These are phyloP conservation scores for Penium margaritaceum DNA, from an alignment of 139 green algal genomes.

Conservation along the genomic window DNA sequence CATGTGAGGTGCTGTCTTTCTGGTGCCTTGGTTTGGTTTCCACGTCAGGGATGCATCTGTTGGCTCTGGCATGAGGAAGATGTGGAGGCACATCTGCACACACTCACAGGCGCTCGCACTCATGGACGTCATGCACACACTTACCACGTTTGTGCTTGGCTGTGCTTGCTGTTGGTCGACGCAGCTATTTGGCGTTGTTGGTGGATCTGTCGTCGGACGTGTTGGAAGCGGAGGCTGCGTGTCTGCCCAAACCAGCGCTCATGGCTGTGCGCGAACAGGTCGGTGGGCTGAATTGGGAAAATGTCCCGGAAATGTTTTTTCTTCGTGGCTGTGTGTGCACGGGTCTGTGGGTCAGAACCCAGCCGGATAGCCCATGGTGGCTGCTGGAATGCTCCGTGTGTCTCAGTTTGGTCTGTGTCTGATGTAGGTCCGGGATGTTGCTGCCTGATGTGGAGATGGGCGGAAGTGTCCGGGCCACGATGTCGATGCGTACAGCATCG, in stretches of 20 bases:
- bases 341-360: too few relatives aligned
- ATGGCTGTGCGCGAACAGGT: not conserved
- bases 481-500: not conserved
- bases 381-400: not conserved
- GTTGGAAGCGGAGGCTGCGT: not conserved
- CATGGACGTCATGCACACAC: too few relatives aligned
- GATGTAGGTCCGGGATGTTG: not conserved
- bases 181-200: conserved; percentile 8
- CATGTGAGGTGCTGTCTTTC: too few relatives aligned
- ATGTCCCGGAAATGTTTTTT: not conserved
- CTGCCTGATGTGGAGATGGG: not conserved
- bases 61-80: too few relatives aligned
- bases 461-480: not conserved
- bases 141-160: too few relatives aligned
- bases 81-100: too few relatives aligned
- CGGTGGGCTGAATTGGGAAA: not conserved
- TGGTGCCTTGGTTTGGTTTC: too few relatives aligned
- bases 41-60: too few relatives aligned
- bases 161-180: too few relatives aligned
- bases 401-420: not conserved
- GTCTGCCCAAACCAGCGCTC: not conserved
- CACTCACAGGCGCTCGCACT: too few relatives aligned
- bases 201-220: not conserved
- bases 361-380: not conserved
- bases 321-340: too few relatives aligned